phyloP scores from a whole-genome alignment of 2,329 filamentous ascomycete species.

The Domatiomyces globalis region DNA sequence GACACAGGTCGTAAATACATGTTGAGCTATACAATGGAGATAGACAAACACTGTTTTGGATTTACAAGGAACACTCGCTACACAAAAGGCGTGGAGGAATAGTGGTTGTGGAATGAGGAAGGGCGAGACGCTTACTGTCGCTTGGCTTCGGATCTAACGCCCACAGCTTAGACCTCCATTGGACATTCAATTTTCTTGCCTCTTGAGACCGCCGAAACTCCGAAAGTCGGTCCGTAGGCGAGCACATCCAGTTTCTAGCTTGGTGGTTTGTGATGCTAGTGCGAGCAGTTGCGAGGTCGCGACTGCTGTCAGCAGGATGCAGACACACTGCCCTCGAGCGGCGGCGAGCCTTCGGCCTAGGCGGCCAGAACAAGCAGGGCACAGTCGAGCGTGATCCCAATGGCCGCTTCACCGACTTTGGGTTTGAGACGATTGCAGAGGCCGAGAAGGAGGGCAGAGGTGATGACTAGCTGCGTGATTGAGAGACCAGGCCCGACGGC shows the following conservation, averaged over 20 bases:
- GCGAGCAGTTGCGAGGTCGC: background rate
- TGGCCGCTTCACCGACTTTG: slow-evolving; percentile 69
- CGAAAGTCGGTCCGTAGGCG: too few relatives aligned
- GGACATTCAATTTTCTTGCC: too few relatives aligned
- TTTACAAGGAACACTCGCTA: background rate
- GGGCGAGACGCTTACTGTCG: background rate
- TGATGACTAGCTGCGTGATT: slow-evolving; percentile 20
- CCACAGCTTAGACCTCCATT: too few relatives aligned
- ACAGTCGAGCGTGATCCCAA: slow-evolving; percentile 16
- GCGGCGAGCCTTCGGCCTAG: background rate
- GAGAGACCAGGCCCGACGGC: background rate
- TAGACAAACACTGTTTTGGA: background rate
- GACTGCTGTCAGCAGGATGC: background rate
- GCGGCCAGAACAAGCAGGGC: background rate
- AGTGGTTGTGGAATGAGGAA: background rate
- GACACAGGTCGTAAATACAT: slow-evolving; percentile 8
- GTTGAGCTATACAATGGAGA: background rate
- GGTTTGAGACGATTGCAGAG: slow-evolving; percentile 72
- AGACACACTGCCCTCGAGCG: background rate
- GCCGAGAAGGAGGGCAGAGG: slow-evolving; percentile 58
- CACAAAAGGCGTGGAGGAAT: background rate
- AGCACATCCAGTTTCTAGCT: background rate
- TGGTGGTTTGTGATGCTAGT: background rate
- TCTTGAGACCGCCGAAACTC: too few relatives aligned
- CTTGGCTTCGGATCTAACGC: background rate